Percentiles rank a stretch among this genome's conserved stretches.
These are phyloP conservation scores for Coffea humblotiana DNA, from an alignment of 305 asterid species.

Conservation along the genomic window DNA sequence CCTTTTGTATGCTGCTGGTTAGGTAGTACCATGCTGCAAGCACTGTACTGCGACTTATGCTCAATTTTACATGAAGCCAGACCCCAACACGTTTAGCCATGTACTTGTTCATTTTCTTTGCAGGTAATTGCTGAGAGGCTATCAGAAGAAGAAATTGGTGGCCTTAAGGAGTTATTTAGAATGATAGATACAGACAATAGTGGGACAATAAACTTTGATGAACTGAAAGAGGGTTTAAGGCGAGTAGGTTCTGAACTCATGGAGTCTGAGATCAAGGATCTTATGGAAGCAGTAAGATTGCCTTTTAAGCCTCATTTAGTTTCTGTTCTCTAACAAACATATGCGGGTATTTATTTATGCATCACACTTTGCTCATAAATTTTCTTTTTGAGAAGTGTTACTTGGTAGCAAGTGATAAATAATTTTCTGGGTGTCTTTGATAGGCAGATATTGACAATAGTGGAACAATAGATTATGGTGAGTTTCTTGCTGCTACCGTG, in stretches of 20 bases:
- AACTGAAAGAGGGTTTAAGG: constrained; percentile 61
- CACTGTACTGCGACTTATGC: not conserved
- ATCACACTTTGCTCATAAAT: too few relatives aligned
- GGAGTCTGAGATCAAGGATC: constrained; percentile 70
- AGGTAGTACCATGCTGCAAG: not conserved
- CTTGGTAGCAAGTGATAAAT: not conserved
- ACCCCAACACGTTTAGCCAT: not conserved
- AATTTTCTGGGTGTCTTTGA: not conserved
- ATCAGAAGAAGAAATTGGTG: constrained; percentile 95
- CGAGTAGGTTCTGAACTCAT: constrained; percentile 80
- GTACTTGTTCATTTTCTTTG: not conserved
- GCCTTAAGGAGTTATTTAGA: constrained; percentile 70
- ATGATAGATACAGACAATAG: constrained; percentile 82
- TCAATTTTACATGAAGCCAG: not conserved
- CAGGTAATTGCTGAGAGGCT: constrained; percentile 93
- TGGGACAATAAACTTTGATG: constrained; percentile 79
- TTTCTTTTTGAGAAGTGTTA: not conserved
- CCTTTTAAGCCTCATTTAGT: not conserved
- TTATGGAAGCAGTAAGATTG: constrained; percentile 68
- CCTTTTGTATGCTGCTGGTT: not conserved
- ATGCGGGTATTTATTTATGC: too few relatives aligned
- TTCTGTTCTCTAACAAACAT: not conserved
- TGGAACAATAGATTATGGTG: constrained; percentile 85
- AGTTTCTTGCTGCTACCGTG: constrained; percentile 86
- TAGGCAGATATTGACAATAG: constrained; percentile 94